Evolutionary conservation across 495 filamentous ascomycete genomes (phyloP).

Genomic region (Chlorociboria aeruginascens): DNA sequence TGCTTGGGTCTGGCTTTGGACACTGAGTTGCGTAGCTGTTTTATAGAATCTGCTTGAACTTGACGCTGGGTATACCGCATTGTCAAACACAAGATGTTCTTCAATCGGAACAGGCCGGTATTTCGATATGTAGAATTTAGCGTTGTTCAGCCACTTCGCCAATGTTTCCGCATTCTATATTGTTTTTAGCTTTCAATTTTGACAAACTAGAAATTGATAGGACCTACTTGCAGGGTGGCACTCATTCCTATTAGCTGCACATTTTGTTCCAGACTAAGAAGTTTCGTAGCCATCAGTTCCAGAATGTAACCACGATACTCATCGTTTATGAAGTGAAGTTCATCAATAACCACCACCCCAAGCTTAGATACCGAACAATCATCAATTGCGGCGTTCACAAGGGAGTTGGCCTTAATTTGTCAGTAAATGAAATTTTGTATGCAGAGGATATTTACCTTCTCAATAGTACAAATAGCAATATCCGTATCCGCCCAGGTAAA

Average conservation of each 20-base stretch:
- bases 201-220: not conserved
- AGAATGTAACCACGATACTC: slow-evolving; percentile 69
- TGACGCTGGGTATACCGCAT: slow-evolving; percentile 52
- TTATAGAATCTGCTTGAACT: slow-evolving; percentile 51
- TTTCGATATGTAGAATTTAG: slow-evolving; percentile 58
- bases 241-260: slow-evolving; percentile 79
- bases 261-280: slow-evolving; percentile 53
- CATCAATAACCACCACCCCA: slow-evolving; percentile 62
- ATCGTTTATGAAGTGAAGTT: slow-evolving; percentile 75
- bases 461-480: slow-evolving; percentile 71
- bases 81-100: slow-evolving; percentile 67
- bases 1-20: slow-evolving; percentile 22
- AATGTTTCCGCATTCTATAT: slow-evolving; percentile 53
- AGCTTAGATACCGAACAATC: slow-evolving; percentile 55
- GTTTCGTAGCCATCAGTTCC: slow-evolving; percentile 70
- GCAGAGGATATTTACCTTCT: slow-evolving; percentile 45
- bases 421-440: slow-evolving; percentile 9
- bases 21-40: slow-evolving; percentile 41
- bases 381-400: slow-evolving; percentile 65
- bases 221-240: slow-evolving; percentile 56
- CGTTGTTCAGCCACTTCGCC: slow-evolving; percentile 55
- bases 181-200: not conserved
- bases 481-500: slow-evolving; percentile 65
- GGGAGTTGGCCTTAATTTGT: slow-evolving; percentile 52
- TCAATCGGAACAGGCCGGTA: slow-evolving; percentile 66